A percentile compares a stretch with the other conserved stretches of the same genome.
phyloP scores from a whole-genome alignment of 106 monocot species.

The Allium fistulosum region DNA sequence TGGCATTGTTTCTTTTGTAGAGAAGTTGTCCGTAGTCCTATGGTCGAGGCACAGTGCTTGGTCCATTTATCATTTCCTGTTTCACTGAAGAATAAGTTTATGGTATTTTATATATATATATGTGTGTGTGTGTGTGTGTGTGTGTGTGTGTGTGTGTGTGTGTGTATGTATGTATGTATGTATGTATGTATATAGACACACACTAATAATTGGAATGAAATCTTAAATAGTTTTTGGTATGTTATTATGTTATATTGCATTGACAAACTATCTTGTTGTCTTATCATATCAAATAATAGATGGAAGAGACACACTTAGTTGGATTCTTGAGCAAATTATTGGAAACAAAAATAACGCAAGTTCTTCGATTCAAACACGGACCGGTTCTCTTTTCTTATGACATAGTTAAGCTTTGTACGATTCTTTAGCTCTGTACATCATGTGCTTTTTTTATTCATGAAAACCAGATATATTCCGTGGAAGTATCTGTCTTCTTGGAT shows the following conservation, averaged over 20 bases:
- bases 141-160: too few relatives aligned
- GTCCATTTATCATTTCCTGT: constrained; percentile 98
- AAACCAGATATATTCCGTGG: constrained; percentile 83
- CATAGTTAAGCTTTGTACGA: background rate
- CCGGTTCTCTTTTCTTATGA: constrained; percentile 39
- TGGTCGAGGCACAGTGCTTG: constrained; percentile 99
- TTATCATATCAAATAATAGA: constrained; percentile 31
- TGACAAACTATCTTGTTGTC: constrained; percentile 5
- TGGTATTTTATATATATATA: constrained; percentile 29
- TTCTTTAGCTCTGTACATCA: background rate
- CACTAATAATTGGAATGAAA: background rate
- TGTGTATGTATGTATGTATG: too few relatives aligned
- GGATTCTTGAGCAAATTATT: constrained; percentile 96
- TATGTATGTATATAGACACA: too few relatives aligned
- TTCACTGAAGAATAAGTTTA: constrained; percentile 61
- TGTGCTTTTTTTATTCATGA: constrained; percentile 9
- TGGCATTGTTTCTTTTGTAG: constrained; percentile 22
- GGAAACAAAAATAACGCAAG: constrained; percentile 95
- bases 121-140: too few relatives aligned
- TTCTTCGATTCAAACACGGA: constrained; percentile 95
- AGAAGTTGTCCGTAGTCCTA: constrained; percentile 90
- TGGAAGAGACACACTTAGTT: constrained; percentile 94
- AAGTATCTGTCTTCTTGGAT: constrained; percentile 90
- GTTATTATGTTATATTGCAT: background rate
- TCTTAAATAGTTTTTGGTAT: background rate